phyloP scores from a whole-genome alignment of 2,329 filamentous ascomycete species.

The Scytalidium lignicola region DNA sequence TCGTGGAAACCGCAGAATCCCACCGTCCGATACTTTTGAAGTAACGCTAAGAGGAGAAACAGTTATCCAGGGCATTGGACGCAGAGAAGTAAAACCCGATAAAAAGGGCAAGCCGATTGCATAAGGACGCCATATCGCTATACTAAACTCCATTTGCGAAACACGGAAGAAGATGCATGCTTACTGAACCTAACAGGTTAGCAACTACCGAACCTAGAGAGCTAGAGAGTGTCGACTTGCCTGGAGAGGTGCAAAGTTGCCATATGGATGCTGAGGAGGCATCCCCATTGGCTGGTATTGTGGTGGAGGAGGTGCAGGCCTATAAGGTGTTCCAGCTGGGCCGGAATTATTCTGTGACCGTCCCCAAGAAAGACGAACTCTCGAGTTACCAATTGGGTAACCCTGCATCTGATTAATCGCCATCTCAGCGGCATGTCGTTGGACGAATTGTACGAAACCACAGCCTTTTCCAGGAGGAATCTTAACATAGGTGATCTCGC shows the following conservation, averaged over 20 bases:
- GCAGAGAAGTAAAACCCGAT: constrained; percentile 27
- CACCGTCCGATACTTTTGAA: constrained; percentile 32
- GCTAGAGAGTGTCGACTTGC: constrained; percentile 14
- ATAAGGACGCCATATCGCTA: constrained; percentile 30
- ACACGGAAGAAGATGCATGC: constrained; percentile 27
- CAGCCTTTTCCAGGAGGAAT: constrained; percentile 98
- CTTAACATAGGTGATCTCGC: constrained; percentile 99
- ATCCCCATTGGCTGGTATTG: constrained; percentile 61
- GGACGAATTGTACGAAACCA: constrained; percentile 98
- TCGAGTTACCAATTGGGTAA: constrained; percentile 97
- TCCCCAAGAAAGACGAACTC: constrained; percentile 95
- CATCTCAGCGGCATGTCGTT: constrained; percentile 98
- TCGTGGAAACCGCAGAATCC: constrained; percentile 31
- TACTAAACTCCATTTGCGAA: constrained; percentile 29
- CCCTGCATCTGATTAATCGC: constrained; percentile 99
- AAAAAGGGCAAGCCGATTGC: constrained; percentile 25
- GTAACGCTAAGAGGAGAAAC: constrained; percentile 33
- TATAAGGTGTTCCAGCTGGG: constrained; percentile 90
- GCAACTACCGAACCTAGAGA: constrained; percentile 1
- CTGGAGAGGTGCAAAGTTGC: constrained; percentile 29
- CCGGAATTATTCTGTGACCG: constrained; percentile 99
- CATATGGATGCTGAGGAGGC: constrained; percentile 28
- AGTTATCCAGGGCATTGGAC: constrained; percentile 30
- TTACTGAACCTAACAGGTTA: constrained; percentile 22
- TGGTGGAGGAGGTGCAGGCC: constrained; percentile 79